Evolutionary conservation across 192 early-diverging fungal species (phyloP), one percentile per base, ranked within the genome.

Genomic region (Lunasporangiospora selenospora): DNA sequence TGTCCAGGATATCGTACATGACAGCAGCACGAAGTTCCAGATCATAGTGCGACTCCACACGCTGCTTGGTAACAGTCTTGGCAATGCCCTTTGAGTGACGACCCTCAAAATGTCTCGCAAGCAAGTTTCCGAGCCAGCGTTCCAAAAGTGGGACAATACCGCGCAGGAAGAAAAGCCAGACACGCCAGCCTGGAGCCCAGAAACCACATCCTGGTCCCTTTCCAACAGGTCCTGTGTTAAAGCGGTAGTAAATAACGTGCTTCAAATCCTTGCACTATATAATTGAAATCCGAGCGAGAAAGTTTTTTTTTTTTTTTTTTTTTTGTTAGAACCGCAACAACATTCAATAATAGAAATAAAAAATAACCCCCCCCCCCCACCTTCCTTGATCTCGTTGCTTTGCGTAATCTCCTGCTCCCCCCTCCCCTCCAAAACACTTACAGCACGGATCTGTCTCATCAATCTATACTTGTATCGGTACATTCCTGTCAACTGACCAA

Each of bases 161-260:
- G 50, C 98, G 93, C 88, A 99, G 81, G 83, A 98, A 99, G 81
- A 99, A 99, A 29, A 99, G 85, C 98, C 98, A 99, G 37, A 99
- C 98, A 57, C 98, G 90, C 98, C 98, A 99, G 33, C 92, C 94
- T 18, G 98, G 98, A 10, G 96, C 96, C 98, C 98, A 99, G 77
- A 99, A 95, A 33, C 98, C 98, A 53, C 93, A 91, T 65, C 98
- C 98, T 13, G 98, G 98, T 36, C 98, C 98, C 77, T 98, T 98
- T 29, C 95, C 95, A 23, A 99, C 95, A 3, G 96, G 89, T 0
- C 95, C 98, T 6, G 93, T 96, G 80, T 94, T 99, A 79, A 97
- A 96, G 16, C 93, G 87, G 67, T 86, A 90, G 82, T 95, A 94
- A 46, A 97, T 96, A 62, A 95, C 75, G 54, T 97, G 95, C 77